Percentiles rank a stretch among this genome's conserved stretches.
phyloP scores from a whole-genome alignment of 345 rosid genomes.

The Aethionema arabicum region DNA sequence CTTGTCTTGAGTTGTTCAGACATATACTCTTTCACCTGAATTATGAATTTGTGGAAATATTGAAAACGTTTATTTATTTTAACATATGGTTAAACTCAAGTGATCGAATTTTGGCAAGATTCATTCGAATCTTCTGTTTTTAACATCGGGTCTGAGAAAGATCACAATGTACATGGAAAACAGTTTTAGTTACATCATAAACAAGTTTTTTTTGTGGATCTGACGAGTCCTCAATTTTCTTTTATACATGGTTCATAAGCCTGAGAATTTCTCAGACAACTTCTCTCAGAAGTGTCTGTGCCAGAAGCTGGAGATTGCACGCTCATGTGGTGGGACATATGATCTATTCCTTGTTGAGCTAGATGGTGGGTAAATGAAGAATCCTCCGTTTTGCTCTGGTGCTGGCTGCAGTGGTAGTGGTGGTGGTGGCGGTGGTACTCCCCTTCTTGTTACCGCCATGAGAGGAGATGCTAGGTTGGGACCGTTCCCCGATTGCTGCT shows the following conservation, averaged over 20 bases:
- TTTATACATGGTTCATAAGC: slow-evolving; percentile 35
- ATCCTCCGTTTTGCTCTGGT: slow-evolving; percentile 48
- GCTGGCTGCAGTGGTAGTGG: slow-evolving; percentile 34
- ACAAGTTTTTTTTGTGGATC: slow-evolving; percentile 27
- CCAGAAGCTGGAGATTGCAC: slow-evolving; percentile 31
- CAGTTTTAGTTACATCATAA: slow-evolving; percentile 35
- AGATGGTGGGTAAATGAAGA: slow-evolving; percentile 49
- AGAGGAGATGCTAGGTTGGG: slow-evolving; percentile 42
- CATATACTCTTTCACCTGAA: neutral
- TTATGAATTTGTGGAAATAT: slow-evolving; percentile 7
- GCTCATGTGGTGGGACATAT: slow-evolving; percentile 22
- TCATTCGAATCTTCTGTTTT: neutral
- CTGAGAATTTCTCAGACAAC: slow-evolving; percentile 25
- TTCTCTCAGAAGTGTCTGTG: slow-evolving; percentile 35
- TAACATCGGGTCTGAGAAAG: slow-evolving; percentile 14
- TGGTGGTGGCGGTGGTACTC: slow-evolving; percentile 38
- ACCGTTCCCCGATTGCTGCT: slow-evolving; percentile 45
- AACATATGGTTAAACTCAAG: neutral
- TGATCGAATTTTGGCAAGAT: slow-evolving; percentile 3
- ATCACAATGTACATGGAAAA: slow-evolving; percentile 36
- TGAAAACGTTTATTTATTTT: too few species aligned
- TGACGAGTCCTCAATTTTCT: slow-evolving; percentile 34
- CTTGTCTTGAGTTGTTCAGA: slow-evolving; percentile 24
- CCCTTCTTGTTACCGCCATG: slow-evolving; percentile 49
- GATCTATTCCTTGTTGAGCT: slow-evolving; percentile 49